These are phyloP conservation scores for Neopestalotiopsis rosae DNA, from an alignment of 2,329 filamentous ascomycete species.

Conservation along the genomic window DNA sequence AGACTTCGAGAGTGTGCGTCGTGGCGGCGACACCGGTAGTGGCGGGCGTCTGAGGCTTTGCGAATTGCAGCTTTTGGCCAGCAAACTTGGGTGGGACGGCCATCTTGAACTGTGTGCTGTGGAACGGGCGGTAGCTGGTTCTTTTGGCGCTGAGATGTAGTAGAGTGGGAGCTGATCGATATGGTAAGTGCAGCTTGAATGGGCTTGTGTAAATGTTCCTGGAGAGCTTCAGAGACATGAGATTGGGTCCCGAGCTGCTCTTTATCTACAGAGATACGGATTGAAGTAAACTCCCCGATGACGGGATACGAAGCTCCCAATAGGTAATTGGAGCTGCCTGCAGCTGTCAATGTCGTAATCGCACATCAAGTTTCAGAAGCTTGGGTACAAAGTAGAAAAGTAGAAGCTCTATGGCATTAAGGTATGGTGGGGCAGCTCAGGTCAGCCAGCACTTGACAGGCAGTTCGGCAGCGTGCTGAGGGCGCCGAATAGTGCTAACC, in stretches of 20 bases:
- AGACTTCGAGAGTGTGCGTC: constrained; percentile 66
- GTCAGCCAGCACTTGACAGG: not conserved
- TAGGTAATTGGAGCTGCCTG: not conserved
- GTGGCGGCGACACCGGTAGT: constrained; percentile 46
- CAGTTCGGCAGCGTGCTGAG: not conserved
- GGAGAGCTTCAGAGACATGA: constrained; percentile 1
- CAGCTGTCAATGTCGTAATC: not conserved
- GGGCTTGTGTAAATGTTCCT: not conserved
- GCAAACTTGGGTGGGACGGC: constrained; percentile 79
- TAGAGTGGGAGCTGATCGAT: not conserved
- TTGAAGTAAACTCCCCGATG: not conserved
- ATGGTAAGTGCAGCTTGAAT: not conserved
- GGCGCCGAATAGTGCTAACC: too few relatives aligned
- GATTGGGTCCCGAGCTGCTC: not conserved
- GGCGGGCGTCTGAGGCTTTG: constrained; percentile 37
- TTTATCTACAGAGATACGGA: not conserved
- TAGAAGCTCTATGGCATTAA: not conserved
- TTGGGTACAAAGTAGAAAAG: not conserved
- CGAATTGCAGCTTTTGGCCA: constrained; percentile 68
- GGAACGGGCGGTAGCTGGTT: not conserved
- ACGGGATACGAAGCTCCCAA: not conserved
- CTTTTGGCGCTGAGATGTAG: not conserved
- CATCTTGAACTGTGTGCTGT: constrained; percentile 52
- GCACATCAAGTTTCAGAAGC: not conserved
- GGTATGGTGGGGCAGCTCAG: not conserved